Percentiles rank a stretch among this genome's conserved stretches.
These are phyloP conservation scores for Aspergillus saccharolyticus DNA, from an alignment of 495 filamentous ascomycete genomes.

Conservation along the genomic window DNA sequence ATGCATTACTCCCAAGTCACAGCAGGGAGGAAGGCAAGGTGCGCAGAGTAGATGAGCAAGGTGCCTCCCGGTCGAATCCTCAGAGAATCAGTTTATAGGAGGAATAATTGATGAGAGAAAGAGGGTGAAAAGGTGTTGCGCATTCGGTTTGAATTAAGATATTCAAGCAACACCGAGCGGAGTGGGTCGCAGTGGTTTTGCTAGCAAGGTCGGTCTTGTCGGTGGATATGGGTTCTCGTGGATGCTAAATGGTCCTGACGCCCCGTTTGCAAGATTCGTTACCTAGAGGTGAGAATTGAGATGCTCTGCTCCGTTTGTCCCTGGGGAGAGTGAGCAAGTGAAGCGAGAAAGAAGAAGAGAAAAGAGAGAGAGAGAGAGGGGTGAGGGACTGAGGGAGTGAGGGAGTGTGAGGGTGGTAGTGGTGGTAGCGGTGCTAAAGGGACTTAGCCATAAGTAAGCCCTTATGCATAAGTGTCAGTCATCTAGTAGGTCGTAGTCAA, in stretches of 20 bases:
- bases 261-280: neutral
- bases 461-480: constrained; percentile 9
- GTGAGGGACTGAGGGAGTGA: neutral
- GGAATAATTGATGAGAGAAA: constrained; percentile 3
- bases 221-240: constrained; percentile 3
- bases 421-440: neutral
- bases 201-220: constrained; percentile 4
- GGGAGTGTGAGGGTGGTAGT: neutral
- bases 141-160: constrained; percentile 20
- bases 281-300: neutral
- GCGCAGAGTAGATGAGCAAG: constrained; percentile 2
- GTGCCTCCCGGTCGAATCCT: neutral
- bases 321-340: neutral
- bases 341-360: neutral
- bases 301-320: neutral
- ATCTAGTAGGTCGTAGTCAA: neutral
- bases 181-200: constrained; percentile 7
- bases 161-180: constrained; percentile 22
- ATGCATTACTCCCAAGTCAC: constrained; percentile 1
- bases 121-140: constrained; percentile 14
- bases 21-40: neutral
- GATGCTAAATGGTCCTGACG: constrained; percentile 4
- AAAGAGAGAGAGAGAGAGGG: neutral
- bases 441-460: constrained; percentile 10
- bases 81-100: neutral